phyloP scores from a whole-genome alignment of 2,329 filamentous ascomycete species.

The Paraconiothyrium brasiliense region DNA sequence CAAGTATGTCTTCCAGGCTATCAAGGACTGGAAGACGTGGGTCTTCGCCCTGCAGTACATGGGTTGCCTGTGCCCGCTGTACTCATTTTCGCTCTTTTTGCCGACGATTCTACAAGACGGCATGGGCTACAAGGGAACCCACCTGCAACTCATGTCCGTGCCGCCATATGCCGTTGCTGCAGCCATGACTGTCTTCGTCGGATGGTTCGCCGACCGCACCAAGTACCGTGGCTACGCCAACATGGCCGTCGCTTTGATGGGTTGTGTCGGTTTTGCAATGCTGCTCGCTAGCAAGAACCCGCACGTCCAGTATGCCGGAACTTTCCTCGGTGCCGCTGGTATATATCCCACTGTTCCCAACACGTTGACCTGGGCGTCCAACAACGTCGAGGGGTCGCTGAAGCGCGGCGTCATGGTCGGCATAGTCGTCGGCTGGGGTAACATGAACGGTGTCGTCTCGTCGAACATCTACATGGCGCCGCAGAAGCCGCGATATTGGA shows the following conservation, averaged over 20 bases:
- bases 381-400: conserved; percentile 93
- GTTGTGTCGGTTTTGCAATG: conserved; percentile 82
- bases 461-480: conserved; percentile 78
- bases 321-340: conserved; percentile 84
- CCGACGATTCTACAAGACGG: conserved; percentile 59
- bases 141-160: conserved; percentile 76
- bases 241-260: conserved; percentile 74
- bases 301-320: conserved; percentile 80
- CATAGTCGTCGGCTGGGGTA: conserved; percentile 90
- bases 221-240: conserved; percentile 81
- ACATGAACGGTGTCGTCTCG: conserved; percentile 86
- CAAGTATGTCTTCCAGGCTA: conserved; percentile 53
- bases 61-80: conserved; percentile 62
- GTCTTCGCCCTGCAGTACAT: conserved; percentile 69
- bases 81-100: conserved; percentile 47
- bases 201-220: conserved; percentile 80
- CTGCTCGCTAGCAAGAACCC: conserved; percentile 72
- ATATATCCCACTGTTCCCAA: conserved; percentile 91
- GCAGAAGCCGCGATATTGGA: conserved; percentile 71
- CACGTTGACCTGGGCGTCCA: conserved; percentile 86
- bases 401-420: conserved; percentile 90
- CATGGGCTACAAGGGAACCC: conserved; percentile 66
- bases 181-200: conserved; percentile 72
- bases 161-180: conserved; percentile 80
- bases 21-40: conserved; percentile 61